A percentile compares a stretch with the other conserved stretches of the same genome.
phyloP scores from a whole-genome alignment of 1,284 basidiomycete genomes.

The Rhodofomes roseus region DNA sequence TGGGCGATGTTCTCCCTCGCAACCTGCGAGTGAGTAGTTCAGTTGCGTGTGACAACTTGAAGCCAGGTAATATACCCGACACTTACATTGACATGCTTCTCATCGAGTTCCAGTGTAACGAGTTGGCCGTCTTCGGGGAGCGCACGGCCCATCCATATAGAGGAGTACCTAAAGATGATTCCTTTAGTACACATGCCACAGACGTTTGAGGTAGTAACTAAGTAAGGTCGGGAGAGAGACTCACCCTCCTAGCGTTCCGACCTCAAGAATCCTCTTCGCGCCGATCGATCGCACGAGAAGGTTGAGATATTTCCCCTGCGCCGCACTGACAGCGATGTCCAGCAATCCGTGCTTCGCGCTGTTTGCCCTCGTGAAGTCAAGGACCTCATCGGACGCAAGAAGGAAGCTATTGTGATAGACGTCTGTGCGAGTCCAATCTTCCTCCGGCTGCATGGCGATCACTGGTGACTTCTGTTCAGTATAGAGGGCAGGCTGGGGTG shows the following conservation, averaged over 20 bases:
- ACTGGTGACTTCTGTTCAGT: too few relatives aligned
- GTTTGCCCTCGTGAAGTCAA: constrained; percentile 41
- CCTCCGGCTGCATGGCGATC: not conserved
- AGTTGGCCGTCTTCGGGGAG: constrained; percentile 51
- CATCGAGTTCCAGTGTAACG: constrained; percentile 45
- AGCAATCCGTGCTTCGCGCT: constrained; percentile 43
- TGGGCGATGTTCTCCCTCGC: constrained; percentile 47
- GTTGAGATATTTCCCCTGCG: constrained; percentile 55
- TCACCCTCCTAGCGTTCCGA: constrained; percentile 62
- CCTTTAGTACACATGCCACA: too few relatives aligned
- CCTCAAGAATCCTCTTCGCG: constrained; percentile 53
- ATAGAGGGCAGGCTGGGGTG: too few relatives aligned
- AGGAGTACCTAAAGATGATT: constrained; percentile 42
- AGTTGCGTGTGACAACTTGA: too few relatives aligned
- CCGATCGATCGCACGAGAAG: constrained; percentile 44
- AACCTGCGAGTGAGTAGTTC: constrained; percentile 32
- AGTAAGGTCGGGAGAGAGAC: constrained; percentile 14
- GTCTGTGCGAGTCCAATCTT: constrained; percentile 47
- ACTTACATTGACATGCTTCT: constrained; percentile 45
- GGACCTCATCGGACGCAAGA: constrained; percentile 38
- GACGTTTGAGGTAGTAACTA: too few relatives aligned
- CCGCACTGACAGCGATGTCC: constrained; percentile 49
- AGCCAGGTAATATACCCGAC: not conserved
- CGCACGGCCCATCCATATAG: constrained; percentile 56
- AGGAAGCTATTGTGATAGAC: constrained; percentile 56